Conservation (phyloP, 2,329 filamentous ascomycete species). For the Rhytidhysteron rufulum region DNA sequence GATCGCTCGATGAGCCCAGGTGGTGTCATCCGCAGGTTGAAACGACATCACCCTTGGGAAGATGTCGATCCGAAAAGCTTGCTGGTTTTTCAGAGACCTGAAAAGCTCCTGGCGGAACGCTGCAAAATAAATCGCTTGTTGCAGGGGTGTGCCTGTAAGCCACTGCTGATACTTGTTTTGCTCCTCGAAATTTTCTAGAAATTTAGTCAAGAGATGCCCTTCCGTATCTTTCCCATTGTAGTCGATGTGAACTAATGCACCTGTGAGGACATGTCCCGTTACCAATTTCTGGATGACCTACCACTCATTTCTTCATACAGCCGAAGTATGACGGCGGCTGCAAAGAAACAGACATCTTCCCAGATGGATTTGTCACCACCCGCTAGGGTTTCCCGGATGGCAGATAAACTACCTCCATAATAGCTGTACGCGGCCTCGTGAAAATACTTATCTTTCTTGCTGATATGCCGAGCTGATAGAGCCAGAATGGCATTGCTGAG, state of each 20-base stretch:
- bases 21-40: slow-evolving; percentile 36
- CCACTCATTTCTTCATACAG: slow-evolving; percentile 42
- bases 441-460: too few relatives aligned
- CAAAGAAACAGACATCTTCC: too few relatives aligned
- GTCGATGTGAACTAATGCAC: too few relatives aligned
- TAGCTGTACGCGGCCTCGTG: too few relatives aligned
- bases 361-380: slow-evolving; percentile 40
- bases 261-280: too few relatives aligned
- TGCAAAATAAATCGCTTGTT: slow-evolving; percentile 36
- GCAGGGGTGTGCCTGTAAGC: slow-evolving; percentile 28
- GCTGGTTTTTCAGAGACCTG: slow-evolving; percentile 35
- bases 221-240: too few relatives aligned
- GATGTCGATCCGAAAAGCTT: slow-evolving; percentile 32
- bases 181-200: too few relatives aligned
- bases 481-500: slow-evolving; percentile 42
- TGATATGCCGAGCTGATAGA: slow-evolving; percentile 40
- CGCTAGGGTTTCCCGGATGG: slow-evolving; percentile 35
- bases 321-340: slow-evolving; percentile 39
- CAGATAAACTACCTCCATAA: too few relatives aligned
- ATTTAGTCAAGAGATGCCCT: too few relatives aligned
- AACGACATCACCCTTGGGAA: slow-evolving; percentile 38
- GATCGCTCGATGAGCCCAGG: slow-evolving; percentile 42
- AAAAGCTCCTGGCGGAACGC: slow-evolving; percentile 36
- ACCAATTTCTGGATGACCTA: too few relatives aligned
- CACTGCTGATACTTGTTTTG: too few relatives aligned